A percentile compares a stretch with the other conserved stretches of the same genome.
phyloP scores from a whole-genome alignment of 208 protist species.

The Naegleria fowleri region DNA sequence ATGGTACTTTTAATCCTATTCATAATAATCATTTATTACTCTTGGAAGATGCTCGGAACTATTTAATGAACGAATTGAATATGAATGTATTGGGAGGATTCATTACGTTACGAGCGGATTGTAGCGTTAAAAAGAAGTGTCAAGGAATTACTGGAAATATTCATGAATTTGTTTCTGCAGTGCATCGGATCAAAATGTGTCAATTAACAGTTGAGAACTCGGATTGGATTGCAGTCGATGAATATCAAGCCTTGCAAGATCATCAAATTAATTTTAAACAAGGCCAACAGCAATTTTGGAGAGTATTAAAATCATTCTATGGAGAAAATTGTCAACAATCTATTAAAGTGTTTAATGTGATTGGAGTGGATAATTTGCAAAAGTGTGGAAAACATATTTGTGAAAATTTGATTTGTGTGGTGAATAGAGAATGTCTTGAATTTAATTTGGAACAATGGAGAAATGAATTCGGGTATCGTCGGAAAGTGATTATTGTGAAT shows the following conservation, averaged over 20 bases:
- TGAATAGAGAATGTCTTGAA: background rate
- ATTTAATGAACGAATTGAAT: background rate
- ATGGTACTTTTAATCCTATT: background rate
- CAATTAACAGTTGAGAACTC: background rate
- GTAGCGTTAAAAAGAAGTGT: background rate
- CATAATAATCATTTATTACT: background rate
- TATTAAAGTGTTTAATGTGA: background rate
- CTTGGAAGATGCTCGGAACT: background rate
- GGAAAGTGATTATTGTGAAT: background rate
- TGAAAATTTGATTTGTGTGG: background rate
- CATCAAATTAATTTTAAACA: slow-evolving; percentile 2
- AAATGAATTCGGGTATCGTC: background rate
- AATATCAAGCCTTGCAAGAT: background rate
- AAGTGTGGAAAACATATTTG: background rate
- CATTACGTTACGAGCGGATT: background rate
- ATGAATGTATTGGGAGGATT: background rate
- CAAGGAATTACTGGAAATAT: background rate
- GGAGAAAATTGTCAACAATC: background rate
- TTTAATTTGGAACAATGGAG: background rate
- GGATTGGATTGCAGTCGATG: background rate
- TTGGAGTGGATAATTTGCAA: background rate
- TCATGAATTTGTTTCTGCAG: background rate
- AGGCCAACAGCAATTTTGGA: background rate
- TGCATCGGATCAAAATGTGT: background rate
- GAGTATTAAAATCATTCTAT: background rate